phyloP scores from a whole-genome alignment of 2,329 filamentous ascomycete genomes.

The Stemphylium beticola region DNA sequence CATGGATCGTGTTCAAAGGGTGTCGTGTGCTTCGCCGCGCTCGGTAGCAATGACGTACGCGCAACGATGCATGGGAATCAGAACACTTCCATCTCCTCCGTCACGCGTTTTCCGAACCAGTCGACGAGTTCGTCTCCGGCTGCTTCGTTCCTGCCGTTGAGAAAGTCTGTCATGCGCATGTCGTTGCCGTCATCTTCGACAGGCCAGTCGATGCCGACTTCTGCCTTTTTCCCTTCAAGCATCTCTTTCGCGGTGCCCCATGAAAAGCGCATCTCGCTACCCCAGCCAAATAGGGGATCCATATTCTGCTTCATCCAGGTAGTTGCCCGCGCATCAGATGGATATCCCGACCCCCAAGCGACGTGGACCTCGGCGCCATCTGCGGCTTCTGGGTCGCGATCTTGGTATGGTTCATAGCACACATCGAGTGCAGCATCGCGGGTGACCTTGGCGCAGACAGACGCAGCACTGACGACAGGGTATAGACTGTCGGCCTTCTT shows the following conservation, averaged over 20 bases:
- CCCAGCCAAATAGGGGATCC: slow-evolving; percentile 96
- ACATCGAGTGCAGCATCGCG: slow-evolving; percentile 87
- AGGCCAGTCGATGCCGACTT: slow-evolving; percentile 84
- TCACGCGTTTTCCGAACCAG: slow-evolving; percentile 82
- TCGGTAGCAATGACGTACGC: background rate
- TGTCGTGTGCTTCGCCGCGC: slow-evolving; percentile 2
- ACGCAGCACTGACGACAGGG: slow-evolving; percentile 90
- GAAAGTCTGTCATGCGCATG: slow-evolving; percentile 77
- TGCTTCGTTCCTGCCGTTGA: slow-evolving; percentile 57
- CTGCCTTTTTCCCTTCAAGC: slow-evolving; percentile 75
- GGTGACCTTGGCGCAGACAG: slow-evolving; percentile 95
- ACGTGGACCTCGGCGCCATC: slow-evolving; percentile 46
- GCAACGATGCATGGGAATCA: slow-evolving; percentile 45
- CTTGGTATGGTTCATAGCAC: slow-evolving; percentile 65
- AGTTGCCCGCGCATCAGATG: slow-evolving; percentile 81
- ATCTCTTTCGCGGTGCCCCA: slow-evolving; percentile 96
- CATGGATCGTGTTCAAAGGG: background rate
- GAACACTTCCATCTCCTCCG: slow-evolving; percentile 75
- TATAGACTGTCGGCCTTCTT: slow-evolving; percentile 90
- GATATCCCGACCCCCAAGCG: slow-evolving; percentile 91
- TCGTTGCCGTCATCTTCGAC: slow-evolving; percentile 73
- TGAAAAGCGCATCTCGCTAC: slow-evolving; percentile 88
- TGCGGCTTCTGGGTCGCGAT: slow-evolving; percentile 33
- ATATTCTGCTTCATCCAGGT: slow-evolving; percentile 84
- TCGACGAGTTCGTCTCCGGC: slow-evolving; percentile 71